Evolutionary conservation across 192 early-diverging fungal genomes (phyloP).

Genomic region (Podila clonocystis): DNA sequence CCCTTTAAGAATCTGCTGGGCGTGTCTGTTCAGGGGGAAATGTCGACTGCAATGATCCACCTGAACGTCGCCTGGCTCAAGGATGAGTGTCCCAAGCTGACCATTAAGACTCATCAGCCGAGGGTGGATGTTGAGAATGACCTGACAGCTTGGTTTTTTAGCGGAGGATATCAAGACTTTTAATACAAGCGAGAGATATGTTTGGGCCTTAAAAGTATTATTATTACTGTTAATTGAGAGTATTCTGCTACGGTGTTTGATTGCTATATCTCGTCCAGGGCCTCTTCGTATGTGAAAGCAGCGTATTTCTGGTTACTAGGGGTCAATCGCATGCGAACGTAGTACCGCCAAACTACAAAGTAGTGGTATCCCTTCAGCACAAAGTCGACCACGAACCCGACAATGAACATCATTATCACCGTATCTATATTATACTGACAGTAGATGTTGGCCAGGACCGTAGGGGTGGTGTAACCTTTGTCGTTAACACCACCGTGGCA

Average conservation of each 20-base stretch:
- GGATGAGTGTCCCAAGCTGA: not conserved
- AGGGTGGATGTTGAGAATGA: not conserved
- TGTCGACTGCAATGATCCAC: not conserved
- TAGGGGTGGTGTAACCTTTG: slow-evolving; percentile 30
- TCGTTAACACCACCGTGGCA: slow-evolving; percentile 40
- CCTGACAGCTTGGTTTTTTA: not conserved
- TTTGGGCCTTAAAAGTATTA: no score
- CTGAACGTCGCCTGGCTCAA: not conserved
- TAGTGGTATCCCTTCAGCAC: slow-evolving; percentile 43
- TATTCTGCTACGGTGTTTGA: no score
- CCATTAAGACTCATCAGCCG: not conserved
- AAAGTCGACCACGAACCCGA: slow-evolving; percentile 40
- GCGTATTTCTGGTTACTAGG: slow-evolving; percentile 29
- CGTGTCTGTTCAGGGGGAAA: not conserved
- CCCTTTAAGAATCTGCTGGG: not conserved
- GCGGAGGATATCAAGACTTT: not conserved
- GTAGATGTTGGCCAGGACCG: slow-evolving; percentile 31
- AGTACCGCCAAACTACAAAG: slow-evolving; percentile 51
- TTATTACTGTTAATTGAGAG: no score
- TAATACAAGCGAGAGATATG: not conserved
- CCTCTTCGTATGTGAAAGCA: slow-evolving; percentile 30
- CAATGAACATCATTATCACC: slow-evolving; percentile 40
- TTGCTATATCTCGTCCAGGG: slow-evolving; percentile 28
- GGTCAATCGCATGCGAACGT: slow-evolving; percentile 44
- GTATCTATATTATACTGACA: slow-evolving; percentile 32